Percentiles rank a stretch among this genome's conserved stretches.
These are phyloP conservation scores for Pisolithus marmoratus DNA, from an alignment of 768 basidiomycete genomes.

Conservation along the genomic window DNA sequence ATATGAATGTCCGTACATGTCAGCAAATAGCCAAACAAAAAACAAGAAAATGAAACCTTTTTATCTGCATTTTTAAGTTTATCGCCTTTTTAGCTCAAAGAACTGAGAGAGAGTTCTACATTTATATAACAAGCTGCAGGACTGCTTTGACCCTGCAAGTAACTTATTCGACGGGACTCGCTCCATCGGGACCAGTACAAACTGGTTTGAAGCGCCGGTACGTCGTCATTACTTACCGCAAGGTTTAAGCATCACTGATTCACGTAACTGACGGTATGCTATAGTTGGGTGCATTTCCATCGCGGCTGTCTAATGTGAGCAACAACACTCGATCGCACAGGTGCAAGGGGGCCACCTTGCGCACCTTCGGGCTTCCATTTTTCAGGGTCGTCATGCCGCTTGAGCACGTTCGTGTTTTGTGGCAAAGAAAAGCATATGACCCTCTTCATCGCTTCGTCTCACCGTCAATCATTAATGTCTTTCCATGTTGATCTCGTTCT, in stretches of 20 bases:
- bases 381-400: conserved; percentile 11
- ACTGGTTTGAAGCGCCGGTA: no score
- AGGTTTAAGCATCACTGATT: background rate
- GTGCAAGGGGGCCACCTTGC: background rate
- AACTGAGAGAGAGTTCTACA: no score
- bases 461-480: conserved; percentile 29
- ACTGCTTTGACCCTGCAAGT: conserved; percentile 3
- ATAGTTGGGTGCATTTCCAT: conserved; percentile 2
- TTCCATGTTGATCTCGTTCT: conserved; percentile 31
- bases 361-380: conserved; percentile 1
- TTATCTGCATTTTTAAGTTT: no score
- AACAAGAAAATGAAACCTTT: background rate
- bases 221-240: no score
- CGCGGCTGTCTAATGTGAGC: conserved; percentile 19
- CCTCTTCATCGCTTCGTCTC: conserved; percentile 22
- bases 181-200: conserved; percentile 21
- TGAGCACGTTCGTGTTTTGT: conserved; percentile 13
- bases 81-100: background rate
- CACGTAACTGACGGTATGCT: conserved; percentile 14
- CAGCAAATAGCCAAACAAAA: conserved; percentile 1
- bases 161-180: background rate
- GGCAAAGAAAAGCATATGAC: conserved; percentile 19
- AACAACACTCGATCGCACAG: conserved; percentile 2
- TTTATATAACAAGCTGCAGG: conserved; percentile 8
- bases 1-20: background rate